Evolutionary conservation across 139 green algal species (phyloP).

Genomic region (Chlorella ohadii): DNA sequence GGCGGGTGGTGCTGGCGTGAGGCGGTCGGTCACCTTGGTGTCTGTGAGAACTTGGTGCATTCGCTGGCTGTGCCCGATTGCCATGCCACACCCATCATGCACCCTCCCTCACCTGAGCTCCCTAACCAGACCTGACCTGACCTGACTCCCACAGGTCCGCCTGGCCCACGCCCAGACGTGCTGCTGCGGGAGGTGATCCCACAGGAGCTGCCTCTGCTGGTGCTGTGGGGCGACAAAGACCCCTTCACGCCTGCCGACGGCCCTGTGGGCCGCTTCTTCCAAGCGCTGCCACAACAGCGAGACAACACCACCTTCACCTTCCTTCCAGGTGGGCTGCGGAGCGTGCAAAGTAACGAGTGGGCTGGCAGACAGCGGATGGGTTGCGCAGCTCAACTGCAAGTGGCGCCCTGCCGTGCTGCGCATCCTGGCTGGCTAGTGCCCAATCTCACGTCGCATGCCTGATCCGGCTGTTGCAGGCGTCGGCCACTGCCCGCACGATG

Average conservation of each 20-base stretch:
- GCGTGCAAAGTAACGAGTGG: neutral
- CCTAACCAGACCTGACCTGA: neutral
- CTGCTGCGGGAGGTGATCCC: slow-evolving; percentile 40
- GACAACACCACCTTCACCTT: slow-evolving; percentile 60
- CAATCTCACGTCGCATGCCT: neutral
- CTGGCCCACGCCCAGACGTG: slow-evolving; percentile 87
- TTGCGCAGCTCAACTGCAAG: too few relatives aligned
- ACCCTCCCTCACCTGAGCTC: too few relatives aligned
- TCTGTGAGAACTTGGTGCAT: neutral
- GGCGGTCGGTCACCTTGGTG: too few relatives aligned
- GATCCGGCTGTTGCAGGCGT: neutral
- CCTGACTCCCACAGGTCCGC: slow-evolving; percentile 53
- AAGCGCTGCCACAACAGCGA: slow-evolving; percentile 49
- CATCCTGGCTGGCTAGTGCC: neutral
- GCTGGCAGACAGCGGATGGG: neutral
- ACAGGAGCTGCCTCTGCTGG: slow-evolving; percentile 67
- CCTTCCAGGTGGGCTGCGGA: slow-evolving; percentile 33
- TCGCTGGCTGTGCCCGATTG: too few relatives aligned
- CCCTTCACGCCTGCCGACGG: slow-evolving; percentile 89
- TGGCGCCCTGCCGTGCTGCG: too few relatives aligned
- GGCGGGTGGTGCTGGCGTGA: slow-evolving; percentile 42
- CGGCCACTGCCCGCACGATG: slow-evolving; percentile 62
- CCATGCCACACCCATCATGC: too few relatives aligned
- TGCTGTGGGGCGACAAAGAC: slow-evolving; percentile 92
- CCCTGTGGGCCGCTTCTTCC: slow-evolving; percentile 87